These are phyloP conservation scores for Trichosanthes truncata DNA, from an alignment of 306 rosid genomes.

Conservation along the genomic window DNA sequence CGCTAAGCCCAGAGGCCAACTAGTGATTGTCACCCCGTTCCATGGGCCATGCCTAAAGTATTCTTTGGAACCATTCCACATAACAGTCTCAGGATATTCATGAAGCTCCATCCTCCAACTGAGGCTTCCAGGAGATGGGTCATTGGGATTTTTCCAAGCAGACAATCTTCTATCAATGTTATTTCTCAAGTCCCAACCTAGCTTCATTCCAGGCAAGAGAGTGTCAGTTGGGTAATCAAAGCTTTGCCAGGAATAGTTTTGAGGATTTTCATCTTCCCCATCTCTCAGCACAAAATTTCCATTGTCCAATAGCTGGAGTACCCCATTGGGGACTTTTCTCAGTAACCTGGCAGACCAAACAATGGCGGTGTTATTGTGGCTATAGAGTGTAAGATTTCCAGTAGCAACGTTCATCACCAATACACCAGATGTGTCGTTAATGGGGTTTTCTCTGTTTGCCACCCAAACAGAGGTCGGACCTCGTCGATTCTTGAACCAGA, in stretches of 20 bases:
- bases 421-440: conserved; percentile 19
- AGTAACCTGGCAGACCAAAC: conserved; percentile 32
- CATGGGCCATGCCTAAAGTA: conserved; percentile 33
- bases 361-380: neutral
- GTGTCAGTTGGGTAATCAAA: conserved; percentile 35
- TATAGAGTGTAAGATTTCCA: conserved; percentile 21
- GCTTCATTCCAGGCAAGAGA: conserved; percentile 32
- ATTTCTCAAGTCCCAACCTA: conserved; percentile 32
- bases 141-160: conserved; percentile 41
- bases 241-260: conserved; percentile 32
- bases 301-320: conserved; percentile 23
- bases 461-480: conserved; percentile 25
- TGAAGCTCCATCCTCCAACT: conserved; percentile 9
- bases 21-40: conserved; percentile 25
- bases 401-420: conserved; percentile 18
- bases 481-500: conserved; percentile 23
- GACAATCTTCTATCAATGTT: conserved; percentile 22
- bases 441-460: conserved; percentile 22
- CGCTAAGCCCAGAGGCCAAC: conserved; percentile 8
- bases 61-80: conserved; percentile 17
- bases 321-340: conserved; percentile 12
- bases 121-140: conserved; percentile 33
- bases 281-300: conserved; percentile 46
- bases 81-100: conserved; percentile 16
- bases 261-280: neutral